Percentiles rank a stretch among this genome's conserved stretches.
These are phyloP conservation scores for Botryotinia narcissicola DNA, from an alignment of 2,329 filamentous ascomycete species.

Conservation along the genomic window DNA sequence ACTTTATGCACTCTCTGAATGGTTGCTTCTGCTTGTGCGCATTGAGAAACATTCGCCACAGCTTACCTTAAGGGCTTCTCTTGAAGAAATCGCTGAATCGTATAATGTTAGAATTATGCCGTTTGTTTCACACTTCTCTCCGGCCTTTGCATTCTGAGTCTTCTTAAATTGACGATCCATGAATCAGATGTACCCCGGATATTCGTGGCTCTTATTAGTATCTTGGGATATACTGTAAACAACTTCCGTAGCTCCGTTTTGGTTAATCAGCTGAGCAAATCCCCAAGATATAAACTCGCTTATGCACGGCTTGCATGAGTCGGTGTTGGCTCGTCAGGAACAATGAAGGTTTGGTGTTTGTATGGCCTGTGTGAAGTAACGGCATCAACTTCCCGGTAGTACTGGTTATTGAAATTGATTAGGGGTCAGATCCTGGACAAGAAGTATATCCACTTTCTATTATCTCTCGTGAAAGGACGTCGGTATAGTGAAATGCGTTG, in stretches of 20 bases:
- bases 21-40: neutral
- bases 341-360: neutral
- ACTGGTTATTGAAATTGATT: neutral
- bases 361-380: neutral
- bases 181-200: neutral
- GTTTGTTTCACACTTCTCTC: neutral
- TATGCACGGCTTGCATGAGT: slow-evolving; percentile 15
- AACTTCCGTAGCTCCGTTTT: neutral
- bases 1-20: slow-evolving; percentile 15
- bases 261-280: neutral
- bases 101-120: neutral
- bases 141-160: neutral
- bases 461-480: neutral
- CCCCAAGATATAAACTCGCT: slow-evolving; percentile 6
- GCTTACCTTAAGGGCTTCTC: neutral
- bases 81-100: neutral
- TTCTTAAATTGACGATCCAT: neutral
- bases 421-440: neutral
- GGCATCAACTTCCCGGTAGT: slow-evolving; percentile 1
- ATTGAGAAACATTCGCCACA: neutral
- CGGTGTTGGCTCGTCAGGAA: neutral
- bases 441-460: neutral
- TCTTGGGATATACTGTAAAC: neutral
- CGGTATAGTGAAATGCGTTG: neutral
- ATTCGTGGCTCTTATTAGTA: neutral